Percentiles rank a stretch among this genome's conserved stretches.
Conservation (phyloP, 768 basidiomycete genomes). For the Russula dissimulans region DNA sequence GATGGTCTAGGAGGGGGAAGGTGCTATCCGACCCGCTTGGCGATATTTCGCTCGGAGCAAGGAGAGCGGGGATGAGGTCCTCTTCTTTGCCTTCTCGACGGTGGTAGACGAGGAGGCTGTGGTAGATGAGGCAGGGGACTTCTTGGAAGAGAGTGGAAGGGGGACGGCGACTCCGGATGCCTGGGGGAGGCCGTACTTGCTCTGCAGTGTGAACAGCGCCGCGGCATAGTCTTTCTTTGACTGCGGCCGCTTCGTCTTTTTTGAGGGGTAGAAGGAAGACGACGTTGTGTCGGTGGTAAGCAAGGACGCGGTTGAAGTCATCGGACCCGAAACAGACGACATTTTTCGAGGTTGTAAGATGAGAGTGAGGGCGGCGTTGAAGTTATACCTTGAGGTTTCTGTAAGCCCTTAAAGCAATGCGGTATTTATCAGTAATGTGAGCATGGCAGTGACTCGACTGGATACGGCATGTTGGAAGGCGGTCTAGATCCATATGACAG, state of each 20-base stretch:
- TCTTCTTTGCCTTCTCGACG: background rate
- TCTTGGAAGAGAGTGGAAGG: background rate
- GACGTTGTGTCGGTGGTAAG: conserved; percentile 10
- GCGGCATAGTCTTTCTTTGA: conserved; percentile 3
- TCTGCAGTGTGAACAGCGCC: background rate
- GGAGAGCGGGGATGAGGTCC: background rate
- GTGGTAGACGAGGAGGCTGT: background rate
- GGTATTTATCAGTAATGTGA: no score
- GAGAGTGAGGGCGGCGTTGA: no score
- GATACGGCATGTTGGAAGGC: no score
- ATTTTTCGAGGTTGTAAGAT: no score
- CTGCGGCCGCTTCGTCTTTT: background rate
- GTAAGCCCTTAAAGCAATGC: no score
- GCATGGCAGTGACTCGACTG: no score
- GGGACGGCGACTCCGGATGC: background rate
- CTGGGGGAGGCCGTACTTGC: background rate
- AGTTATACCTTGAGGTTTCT: no score
- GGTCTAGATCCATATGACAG: no score
- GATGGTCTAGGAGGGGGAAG: background rate
- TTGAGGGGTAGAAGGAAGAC: conserved; percentile 3
- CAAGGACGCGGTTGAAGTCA: background rate
- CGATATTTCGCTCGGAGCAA: background rate
- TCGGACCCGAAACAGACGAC: no score
- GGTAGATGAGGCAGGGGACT: background rate
- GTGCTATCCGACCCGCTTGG: background rate